Evolutionary conservation across 2,329 filamentous ascomycete genomes (phyloP), one percentile per base, ranked within the genome.

Genomic region (Aspergillus ochraceoroseus): DNA sequence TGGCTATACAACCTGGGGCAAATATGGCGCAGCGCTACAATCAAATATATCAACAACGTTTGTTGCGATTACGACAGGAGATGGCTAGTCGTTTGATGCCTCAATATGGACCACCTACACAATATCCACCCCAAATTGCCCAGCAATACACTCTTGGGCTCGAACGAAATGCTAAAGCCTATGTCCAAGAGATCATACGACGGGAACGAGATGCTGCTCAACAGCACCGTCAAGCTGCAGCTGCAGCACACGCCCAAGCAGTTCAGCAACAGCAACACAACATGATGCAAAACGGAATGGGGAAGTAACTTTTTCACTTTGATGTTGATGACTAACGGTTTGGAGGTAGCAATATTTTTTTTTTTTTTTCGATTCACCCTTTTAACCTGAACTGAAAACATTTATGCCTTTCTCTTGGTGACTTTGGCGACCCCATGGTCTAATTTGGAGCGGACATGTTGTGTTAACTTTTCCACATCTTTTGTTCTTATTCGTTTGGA

Each of bases 271-370:
- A 66, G 35, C 64, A 65, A 18, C 62, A 65, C 44, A 65, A 63
- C 30, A 66, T 67, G 60, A 67, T 67, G 64, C 60, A 64, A 25
- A 65, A 64, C 42, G 62, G 59, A 17, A 62, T 63, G 56, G 62
- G 61, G 4, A 64, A 60, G 38, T 64, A 51, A 53, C 28, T 25
- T 19, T 15, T 26, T 20, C 12, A 32, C 32, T 29, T 29, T 39
- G 35, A 43, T 23, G 35, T 35, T 43, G 41, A 38, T 27, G 41
- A 43, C 20, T 39, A 34, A 43, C 33, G 41, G 41, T 20, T 31
- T 43, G 41, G 35, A 25, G 35, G 25, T 20, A 22, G 31, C 31
- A 20, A 14, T 38, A 17, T 40, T 33, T 37, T 28, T 17, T 33
- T 41, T 38, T 36, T 19, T 34, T 27, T 32, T 36, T 17, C 35